phyloP scores from a whole-genome alignment of 306 rosid species.

The Sesbania bispinosa region DNA sequence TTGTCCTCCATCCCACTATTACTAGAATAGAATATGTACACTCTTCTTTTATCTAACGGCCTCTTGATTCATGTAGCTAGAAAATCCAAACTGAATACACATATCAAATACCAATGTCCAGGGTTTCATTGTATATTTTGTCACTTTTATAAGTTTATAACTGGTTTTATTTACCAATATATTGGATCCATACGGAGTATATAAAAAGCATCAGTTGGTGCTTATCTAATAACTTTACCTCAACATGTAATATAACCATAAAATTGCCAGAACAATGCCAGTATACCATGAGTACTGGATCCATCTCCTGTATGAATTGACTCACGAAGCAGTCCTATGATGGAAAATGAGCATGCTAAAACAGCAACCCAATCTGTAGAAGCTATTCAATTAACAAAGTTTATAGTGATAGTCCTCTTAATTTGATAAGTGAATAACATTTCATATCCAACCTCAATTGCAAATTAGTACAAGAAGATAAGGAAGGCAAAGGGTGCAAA shows the following conservation, averaged over 20 bases:
- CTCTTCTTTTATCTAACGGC: background rate
- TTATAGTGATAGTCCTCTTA: background rate
- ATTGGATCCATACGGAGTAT: background rate
- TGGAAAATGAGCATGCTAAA: slow-evolving; percentile 60
- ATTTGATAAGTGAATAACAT: background rate
- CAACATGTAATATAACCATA: slow-evolving; percentile 81
- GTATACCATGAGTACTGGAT: slow-evolving; percentile 60
- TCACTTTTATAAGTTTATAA: background rate
- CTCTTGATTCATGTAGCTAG: background rate
- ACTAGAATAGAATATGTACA: background rate
- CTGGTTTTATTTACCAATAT: background rate
- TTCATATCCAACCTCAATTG: background rate
- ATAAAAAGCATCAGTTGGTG: slow-evolving; percentile 14
- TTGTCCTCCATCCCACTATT: background rate
- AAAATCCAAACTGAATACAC: background rate
- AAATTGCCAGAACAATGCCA: slow-evolving; percentile 54
- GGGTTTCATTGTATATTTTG: background rate
- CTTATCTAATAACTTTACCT: slow-evolving; percentile 47
- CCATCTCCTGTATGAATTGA: slow-evolving; percentile 56
- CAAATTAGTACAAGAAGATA: background rate
- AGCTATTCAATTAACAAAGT: slow-evolving; percentile 18
- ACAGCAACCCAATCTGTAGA: slow-evolving; percentile 74
- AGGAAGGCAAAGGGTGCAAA: slow-evolving; percentile 9
- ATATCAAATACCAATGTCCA: background rate
- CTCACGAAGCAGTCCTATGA: slow-evolving; percentile 55